Base-by-base conservation (phyloP, 1,284 basidiomycete genomes). In the Trichosporon sp. region DNA sequence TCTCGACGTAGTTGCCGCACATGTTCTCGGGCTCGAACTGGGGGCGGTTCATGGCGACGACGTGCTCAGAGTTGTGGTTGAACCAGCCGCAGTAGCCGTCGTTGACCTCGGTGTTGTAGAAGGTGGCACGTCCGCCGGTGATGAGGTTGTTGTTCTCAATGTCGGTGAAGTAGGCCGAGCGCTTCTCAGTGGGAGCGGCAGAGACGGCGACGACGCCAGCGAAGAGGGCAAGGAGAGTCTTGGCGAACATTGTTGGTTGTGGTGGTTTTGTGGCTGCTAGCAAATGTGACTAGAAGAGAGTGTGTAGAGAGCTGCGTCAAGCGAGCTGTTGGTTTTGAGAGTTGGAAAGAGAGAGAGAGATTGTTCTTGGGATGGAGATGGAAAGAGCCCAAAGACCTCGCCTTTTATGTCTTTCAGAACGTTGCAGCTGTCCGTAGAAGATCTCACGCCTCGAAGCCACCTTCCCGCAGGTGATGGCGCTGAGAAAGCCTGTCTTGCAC, bases 1-100 rank as follows among this genome's bases (percentile, higher is more conserved):
- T 86, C 68, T 76, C 70, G 69, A 94, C 85, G 60, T 82, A 74
- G 74, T 84, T 80, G 64, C 88, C 89, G 60, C 66, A 68, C 33
- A 46, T 27, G 29, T 37, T 37, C 54, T 56, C 62, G 29, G 16
- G 56, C 34, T 71, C 61, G 65, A 71, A 77, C 62, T 73, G 67
- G 58, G 64, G 58, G 14, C 59, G 56, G 73, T 76, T 76, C 40
- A 79, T 59, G 58, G 77, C 78, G 60, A 78, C 76, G 59, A 78
- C 71, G 27, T 56, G 61, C 66, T 78, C 76, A 14, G 56, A 49
- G 68, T 75, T 66, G 44, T 34, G 37, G 71, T 74, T 74, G 61
- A 34, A 67, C 58, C 71, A 65, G 21, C 76, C 79, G 61, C 73
- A 72, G 52, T 74, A 74, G 54, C 77, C 77, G 34, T 54, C 25